Base-by-base conservation (phyloP, 176 grass and related monocot species). In the Musa troglodytarum region DNA sequence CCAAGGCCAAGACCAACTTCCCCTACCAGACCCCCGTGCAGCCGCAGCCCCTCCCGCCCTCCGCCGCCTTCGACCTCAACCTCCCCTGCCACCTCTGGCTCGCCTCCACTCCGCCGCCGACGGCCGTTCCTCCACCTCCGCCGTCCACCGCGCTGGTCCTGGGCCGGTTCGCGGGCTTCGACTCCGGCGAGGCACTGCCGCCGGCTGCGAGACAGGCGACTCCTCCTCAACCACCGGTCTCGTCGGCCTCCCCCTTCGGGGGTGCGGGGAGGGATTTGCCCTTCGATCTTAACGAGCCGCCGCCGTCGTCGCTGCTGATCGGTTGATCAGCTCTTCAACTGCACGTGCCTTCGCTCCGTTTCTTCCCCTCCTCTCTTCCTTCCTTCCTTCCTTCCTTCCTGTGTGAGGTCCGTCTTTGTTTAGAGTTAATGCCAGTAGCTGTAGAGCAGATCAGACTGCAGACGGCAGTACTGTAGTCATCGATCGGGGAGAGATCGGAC, bases 211-310 rank as follows among this genome's bases (percentile, higher is more conserved):
- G 17, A 17, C 15, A 10, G 16, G 49, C 21, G 17, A 10, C 54
- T 16, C 49, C 83, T 43, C 34, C 2, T 29, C 5, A 12, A 23
- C 16, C 28, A 14, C 8, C 54, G 13, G 11, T 13, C 13, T 3
- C 78, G 19, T 53, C 54, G 2, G 55, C 16, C 22, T 53, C 53
- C 53, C 12, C 63, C 20, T 80, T 80, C 54, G 34, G 78, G 8
- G 78, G 17, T 3, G 10, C 29, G 56, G 67, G 77, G 24, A 81
- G 49, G 49, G 59, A 55, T 10, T 77, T 90, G 11, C 86, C 88
- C 52, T 92, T 99, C 81, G 95, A 99, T 80, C 95, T 99, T n/a
- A 99, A 99, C 87, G 82, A 94, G 82, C 95, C 88, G 34, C 82
- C 95, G 7, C 79, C 89, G 12, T 77, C 75, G 61, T 65, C 75